Conservation (phyloP, 108 stramenopile species). For the Pseudonitzschia delicatissima region DNA sequence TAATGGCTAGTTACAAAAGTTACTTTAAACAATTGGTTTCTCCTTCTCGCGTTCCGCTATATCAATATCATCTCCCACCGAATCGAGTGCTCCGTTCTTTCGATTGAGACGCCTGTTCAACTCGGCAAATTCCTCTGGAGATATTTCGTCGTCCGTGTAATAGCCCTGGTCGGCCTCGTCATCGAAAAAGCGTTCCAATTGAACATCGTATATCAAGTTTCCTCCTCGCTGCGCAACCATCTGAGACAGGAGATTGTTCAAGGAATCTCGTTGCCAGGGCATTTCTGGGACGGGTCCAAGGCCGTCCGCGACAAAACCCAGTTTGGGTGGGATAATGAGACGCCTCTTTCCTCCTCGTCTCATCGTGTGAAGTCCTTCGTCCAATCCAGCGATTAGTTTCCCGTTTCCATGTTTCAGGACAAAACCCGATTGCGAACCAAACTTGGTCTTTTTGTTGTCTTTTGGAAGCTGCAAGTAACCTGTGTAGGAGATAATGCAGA, state of each 20-base stretch:
- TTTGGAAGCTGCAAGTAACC: conserved; percentile 75
- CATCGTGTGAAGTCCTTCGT: conserved; percentile 86
- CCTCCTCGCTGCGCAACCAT: conserved; percentile 77
- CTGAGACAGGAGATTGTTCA: conserved; percentile 56
- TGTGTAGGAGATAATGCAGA: conserved; percentile 69
- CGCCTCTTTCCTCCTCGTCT: conserved; percentile 69
- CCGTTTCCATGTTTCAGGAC: conserved; percentile 89
- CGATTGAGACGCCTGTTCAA: conserved; percentile 13
- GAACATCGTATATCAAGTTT: conserved; percentile 74
- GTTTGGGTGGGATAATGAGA: conserved; percentile 80
- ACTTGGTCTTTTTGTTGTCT: conserved; percentile 47
- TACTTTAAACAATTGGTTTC: conserved; percentile 8
- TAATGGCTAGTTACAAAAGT: too few species aligned
- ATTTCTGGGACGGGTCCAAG: conserved; percentile 72
- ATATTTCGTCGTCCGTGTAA: conserved; percentile 58
- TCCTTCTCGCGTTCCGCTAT: not conserved
- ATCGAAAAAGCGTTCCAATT: conserved; percentile 50
- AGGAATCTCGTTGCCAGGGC: conserved; percentile 60
- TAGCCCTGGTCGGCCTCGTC: conserved; percentile 92
- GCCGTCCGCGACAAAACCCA: conserved; percentile 66
- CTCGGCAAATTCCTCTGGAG: conserved; percentile 21
- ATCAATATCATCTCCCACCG: conserved; percentile 9
- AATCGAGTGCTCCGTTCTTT: conserved; percentile 4
- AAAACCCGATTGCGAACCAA: conserved; percentile 54
- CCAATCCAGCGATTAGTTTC: conserved; percentile 68